phyloP scores from a whole-genome alignment of 1,284 basidiomycete species.

The Cutaneotrichosporon sp. region DNA sequence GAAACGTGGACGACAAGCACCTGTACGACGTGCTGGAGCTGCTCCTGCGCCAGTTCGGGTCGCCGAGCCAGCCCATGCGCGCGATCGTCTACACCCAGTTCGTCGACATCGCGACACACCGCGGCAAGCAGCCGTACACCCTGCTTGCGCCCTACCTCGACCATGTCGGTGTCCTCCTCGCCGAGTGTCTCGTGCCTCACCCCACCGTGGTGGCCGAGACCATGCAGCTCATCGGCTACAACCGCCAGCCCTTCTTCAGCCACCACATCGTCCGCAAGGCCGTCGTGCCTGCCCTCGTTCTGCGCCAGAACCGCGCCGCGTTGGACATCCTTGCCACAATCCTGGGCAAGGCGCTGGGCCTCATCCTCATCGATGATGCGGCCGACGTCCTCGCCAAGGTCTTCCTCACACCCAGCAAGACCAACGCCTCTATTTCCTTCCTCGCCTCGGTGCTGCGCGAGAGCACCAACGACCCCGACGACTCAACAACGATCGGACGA shows the following conservation, averaged over 20 bases:
- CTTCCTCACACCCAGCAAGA: constrained; percentile 59
- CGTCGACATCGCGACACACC: constrained; percentile 52
- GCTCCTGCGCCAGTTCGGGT: constrained; percentile 69
- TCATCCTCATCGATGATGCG: constrained; percentile 64
- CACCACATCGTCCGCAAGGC: constrained; percentile 62
- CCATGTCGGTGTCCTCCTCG: constrained; percentile 67
- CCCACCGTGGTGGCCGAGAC: constrained; percentile 55
- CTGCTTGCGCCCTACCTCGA: constrained; percentile 71
- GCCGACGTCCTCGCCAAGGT: constrained; percentile 70
- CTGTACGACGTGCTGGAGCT: constrained; percentile 66
- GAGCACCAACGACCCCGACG: constrained; percentile 14
- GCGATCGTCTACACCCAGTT: constrained; percentile 74
- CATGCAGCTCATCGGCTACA: constrained; percentile 45
- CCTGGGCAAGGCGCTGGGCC: constrained; percentile 59
- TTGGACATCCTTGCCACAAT: constrained; percentile 58
- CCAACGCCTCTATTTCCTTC: constrained; percentile 60
- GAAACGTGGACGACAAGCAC: constrained; percentile 59
- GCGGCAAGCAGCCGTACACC: constrained; percentile 67
- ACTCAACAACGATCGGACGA: constrained; percentile 12
- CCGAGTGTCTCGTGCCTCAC: constrained; percentile 62
- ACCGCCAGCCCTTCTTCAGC: constrained; percentile 62
- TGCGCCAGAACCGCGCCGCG: constrained; percentile 59
- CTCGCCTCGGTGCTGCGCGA: constrained; percentile 59
- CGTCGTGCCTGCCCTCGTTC: constrained; percentile 72
- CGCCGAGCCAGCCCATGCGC: constrained; percentile 66